Conservation (phyloP, 306 rosid genomes). For the Vigna radiata region DNA sequence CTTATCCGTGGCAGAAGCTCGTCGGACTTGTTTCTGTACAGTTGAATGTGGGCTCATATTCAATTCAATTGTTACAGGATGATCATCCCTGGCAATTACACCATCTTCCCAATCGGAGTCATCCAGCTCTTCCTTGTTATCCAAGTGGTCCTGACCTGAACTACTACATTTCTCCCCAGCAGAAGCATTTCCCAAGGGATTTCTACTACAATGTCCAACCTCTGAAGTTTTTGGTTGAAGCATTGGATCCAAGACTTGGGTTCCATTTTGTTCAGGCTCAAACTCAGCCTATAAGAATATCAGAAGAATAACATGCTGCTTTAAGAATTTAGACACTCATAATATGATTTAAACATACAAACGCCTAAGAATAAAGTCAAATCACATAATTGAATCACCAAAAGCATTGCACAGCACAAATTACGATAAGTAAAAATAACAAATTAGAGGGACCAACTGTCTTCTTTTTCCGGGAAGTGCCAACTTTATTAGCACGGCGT, state of each 20-base stretch:
- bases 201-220: constrained; percentile 50
- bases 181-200: constrained; percentile 46
- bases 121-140: constrained; percentile 63
- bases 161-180: constrained; percentile 48
- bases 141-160: constrained; percentile 42
- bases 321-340: constrained; percentile 8
- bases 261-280: constrained; percentile 50
- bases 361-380: constrained; percentile 2
- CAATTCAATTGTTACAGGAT: constrained; percentile 71
- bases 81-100: constrained; percentile 51
- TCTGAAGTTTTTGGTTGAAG: constrained; percentile 47
- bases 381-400: constrained; percentile 22
- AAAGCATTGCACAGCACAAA: constrained; percentile 29
- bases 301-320: constrained; percentile 23
- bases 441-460: constrained; percentile 39
- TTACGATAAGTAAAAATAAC: constrained; percentile 21
- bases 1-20: constrained; percentile 86
- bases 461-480: constrained; percentile 42
- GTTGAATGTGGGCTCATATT: constrained; percentile 62
- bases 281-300: constrained; percentile 55
- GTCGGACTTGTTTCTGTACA: constrained; percentile 59
- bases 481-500: constrained; percentile 48
- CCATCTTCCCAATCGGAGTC: constrained; percentile 97
- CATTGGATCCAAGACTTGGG: constrained; percentile 45
- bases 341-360: constrained; percentile 21